These are phyloP conservation scores for Dactylis glomerata DNA, from an alignment of 176 grass and related monocot species.

Conservation along the genomic window DNA sequence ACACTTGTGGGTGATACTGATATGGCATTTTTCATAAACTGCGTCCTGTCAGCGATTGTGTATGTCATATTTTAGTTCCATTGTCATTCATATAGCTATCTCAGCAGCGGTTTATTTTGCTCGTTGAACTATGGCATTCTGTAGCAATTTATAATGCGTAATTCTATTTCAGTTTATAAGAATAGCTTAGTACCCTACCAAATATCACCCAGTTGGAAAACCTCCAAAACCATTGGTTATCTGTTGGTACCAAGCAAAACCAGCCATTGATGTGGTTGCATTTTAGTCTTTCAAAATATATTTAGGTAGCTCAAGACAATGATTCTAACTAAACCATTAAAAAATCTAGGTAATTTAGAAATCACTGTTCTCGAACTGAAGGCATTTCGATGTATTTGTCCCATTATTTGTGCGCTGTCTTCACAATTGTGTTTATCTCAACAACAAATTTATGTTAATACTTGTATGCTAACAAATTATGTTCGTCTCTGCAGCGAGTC, in stretches of 20 bases:
- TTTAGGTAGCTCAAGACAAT: background rate
- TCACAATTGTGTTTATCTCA: background rate
- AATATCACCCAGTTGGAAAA: background rate
- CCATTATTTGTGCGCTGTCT: background rate
- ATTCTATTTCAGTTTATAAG: background rate
- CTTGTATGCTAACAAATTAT: background rate
- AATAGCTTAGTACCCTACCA: background rate
- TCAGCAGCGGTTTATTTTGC: background rate
- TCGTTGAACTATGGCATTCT: background rate
- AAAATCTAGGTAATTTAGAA: too few species aligned
- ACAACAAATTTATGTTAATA: background rate
- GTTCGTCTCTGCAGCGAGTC: constrained; percentile 50
- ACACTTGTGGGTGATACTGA: background rate
- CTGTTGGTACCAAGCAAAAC: background rate
- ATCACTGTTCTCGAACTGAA: background rate
- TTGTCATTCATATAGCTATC: background rate
- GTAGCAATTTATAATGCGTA: background rate
- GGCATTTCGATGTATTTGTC: background rate
- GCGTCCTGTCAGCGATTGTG: background rate
- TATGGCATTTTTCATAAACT: background rate
- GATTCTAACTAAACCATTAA: background rate
- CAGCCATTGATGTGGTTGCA: background rate
- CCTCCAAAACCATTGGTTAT: background rate
- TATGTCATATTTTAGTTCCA: background rate
- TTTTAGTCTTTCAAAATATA: background rate